These are phyloP conservation scores for Colletotrichum somersetense DNA, from an alignment of 2,329 filamentous ascomycete genomes.

Conservation along the genomic window DNA sequence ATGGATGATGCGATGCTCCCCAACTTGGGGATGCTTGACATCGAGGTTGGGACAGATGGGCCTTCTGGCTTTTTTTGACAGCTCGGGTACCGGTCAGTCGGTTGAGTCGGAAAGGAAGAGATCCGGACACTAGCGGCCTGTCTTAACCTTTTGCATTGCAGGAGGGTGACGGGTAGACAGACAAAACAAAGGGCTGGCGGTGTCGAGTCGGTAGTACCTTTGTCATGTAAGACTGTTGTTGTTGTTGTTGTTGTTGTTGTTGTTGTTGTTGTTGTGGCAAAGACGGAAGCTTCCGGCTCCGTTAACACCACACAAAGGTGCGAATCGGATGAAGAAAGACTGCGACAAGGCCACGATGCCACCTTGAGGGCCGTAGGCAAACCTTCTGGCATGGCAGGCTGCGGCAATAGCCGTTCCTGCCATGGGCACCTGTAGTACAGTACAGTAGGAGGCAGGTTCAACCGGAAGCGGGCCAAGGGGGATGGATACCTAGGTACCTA, in stretches of 20 bases:
- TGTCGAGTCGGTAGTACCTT: background rate
- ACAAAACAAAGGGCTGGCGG: background rate
- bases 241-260: background rate
- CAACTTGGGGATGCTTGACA: slow-evolving; percentile 24
- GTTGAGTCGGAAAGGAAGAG: background rate
- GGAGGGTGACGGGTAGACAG: background rate
- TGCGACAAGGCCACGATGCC: too few relatives aligned
- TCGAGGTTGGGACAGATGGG: slow-evolving; percentile 16
- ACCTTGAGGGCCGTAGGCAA: background rate
- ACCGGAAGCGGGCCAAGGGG: background rate
- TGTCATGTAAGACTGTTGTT: background rate
- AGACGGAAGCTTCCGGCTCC: background rate
- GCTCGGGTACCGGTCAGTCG: slow-evolving; percentile 6
- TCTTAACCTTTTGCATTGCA: background rate
- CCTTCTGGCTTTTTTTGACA: background rate
- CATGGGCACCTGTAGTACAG: too few relatives aligned
- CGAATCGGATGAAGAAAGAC: background rate
- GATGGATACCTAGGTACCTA: background rate
- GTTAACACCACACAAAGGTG: background rate
- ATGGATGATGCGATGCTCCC: slow-evolving; percentile 2
- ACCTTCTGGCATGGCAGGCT: background rate
- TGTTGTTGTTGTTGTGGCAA: background rate
- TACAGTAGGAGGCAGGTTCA: background rate
- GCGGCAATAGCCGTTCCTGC: background rate
- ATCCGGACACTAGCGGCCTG: background rate